These are phyloP conservation scores for Podaxis sp. DNA, from an alignment of 768 basidiomycete species.

Conservation along the genomic window DNA sequence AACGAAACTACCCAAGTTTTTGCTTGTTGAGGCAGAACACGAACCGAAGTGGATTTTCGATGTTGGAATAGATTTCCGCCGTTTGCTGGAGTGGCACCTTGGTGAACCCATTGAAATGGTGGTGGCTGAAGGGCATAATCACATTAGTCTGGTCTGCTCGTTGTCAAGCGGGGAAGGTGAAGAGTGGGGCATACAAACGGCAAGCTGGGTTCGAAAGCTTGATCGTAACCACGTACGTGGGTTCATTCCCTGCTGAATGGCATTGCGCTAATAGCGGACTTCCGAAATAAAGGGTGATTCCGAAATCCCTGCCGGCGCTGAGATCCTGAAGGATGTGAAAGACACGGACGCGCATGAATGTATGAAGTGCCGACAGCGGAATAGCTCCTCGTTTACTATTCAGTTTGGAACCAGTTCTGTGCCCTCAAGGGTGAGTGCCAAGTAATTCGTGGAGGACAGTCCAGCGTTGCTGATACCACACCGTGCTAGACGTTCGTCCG, in stretches of 20 bases:
- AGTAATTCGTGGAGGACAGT: not conserved
- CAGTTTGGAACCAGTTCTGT: not conserved
- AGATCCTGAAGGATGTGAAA: not conserved
- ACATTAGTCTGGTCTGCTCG: slow-evolving; percentile 54
- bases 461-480: not conserved
- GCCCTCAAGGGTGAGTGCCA: not conserved
- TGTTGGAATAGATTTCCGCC: slow-evolving; percentile 36
- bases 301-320: not conserved
- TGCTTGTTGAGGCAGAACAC: slow-evolving; percentile 50
- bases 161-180: slow-evolving; percentile 58
- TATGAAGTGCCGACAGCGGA: not conserved
- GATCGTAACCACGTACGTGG: not conserved
- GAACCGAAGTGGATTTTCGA: slow-evolving; percentile 49
- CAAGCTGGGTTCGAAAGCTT: slow-evolving; percentile 32
- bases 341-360: not conserved
- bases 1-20: slow-evolving; percentile 42
- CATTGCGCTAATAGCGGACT: not conserved
- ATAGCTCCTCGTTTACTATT: not conserved
- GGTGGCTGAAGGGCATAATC: slow-evolving; percentile 57
- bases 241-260: not conserved
- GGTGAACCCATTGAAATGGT: slow-evolving; percentile 33
- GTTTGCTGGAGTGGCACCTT: slow-evolving; percentile 36
- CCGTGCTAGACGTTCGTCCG: slow-evolving; percentile 3
- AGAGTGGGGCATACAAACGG: slow-evolving; percentile 56
- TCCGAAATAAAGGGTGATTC: not conserved